phyloP scores from a whole-genome alignment of 2,329 filamentous ascomycete species.

The Stemphylium vesicarium region DNA sequence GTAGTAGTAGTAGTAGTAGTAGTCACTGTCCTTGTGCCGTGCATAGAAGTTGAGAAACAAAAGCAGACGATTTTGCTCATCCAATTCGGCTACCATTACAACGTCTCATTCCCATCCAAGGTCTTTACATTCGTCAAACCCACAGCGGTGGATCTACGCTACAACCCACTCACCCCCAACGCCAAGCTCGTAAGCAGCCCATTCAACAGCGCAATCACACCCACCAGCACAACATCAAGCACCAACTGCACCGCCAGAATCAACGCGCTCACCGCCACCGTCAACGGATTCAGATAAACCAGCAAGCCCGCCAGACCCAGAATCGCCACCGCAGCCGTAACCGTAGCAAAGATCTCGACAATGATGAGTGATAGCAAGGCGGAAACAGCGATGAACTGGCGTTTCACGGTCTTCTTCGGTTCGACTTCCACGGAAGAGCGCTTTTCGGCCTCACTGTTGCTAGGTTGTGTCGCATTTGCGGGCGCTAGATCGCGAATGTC shows the following conservation, averaged over 20 bases:
- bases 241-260: constrained; percentile 25
- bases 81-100: no score
- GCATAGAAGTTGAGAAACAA: no score
- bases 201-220: constrained; percentile 24
- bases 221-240: constrained; percentile 21
- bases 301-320: constrained; percentile 22
- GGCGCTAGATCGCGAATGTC: constrained; percentile 17
- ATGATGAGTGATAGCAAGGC: constrained; percentile 25
- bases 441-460: not conserved
- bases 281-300: constrained; percentile 23
- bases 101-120: no score
- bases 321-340: constrained; percentile 23
- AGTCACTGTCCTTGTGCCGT: not conserved
- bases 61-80: no score
- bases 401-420: constrained; percentile 9
- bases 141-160: no score
- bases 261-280: constrained; percentile 17
- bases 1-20: not conserved
- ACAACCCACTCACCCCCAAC: constrained; percentile 13
- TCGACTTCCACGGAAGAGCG: not conserved
- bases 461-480: constrained; percentile 5
- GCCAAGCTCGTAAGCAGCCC: constrained; percentile 18
- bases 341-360: constrained; percentile 28
- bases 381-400: constrained; percentile 16
- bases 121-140: no score